Conservation (phyloP, 2,329 filamentous ascomycete species). For the Calonectria ilicicola region DNA sequence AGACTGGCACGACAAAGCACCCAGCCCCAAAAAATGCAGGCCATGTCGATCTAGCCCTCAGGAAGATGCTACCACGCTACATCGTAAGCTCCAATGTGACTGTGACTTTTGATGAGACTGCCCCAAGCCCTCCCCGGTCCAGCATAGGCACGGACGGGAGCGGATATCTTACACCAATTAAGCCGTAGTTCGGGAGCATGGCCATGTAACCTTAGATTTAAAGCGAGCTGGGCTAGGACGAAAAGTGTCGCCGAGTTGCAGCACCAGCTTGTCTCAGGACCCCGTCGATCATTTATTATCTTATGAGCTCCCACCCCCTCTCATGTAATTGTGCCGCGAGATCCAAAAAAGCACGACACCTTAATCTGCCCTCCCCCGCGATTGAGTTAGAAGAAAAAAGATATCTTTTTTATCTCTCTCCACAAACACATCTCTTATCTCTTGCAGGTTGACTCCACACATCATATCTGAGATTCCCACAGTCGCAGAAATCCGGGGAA, state of each 20-base stretch:
- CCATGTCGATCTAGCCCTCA: neutral
- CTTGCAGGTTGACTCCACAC: neutral
- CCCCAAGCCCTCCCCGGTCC: conserved; percentile 7
- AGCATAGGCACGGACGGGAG: conserved; percentile 23
- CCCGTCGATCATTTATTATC: conserved; percentile 40
- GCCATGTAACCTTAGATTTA: conserved; percentile 37
- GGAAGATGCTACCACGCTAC: conserved; percentile 13
- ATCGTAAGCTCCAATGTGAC: conserved; percentile 26
- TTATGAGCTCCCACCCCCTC: conserved; percentile 27
- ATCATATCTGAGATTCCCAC: neutral
- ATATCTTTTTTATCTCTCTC: neutral
- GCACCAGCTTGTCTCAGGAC: neutral
- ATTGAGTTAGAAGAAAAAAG: neutral
- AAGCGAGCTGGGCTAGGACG: neutral
- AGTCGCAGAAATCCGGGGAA: neutral
- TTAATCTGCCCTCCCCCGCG: neutral
- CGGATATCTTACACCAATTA: conserved; percentile 40
- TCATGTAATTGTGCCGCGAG: neutral
- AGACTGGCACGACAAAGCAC: neutral
- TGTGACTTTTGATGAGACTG: conserved; percentile 25
- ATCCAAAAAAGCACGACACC: neutral
- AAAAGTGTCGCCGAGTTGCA: neutral
- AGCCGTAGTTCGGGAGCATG: conserved; percentile 24
- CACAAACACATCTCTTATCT: neutral
- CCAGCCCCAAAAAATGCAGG: neutral